Evolutionary conservation across 169 alveolate species (phyloP).

Genomic region (Cyclospora cayetanensis): DNA sequence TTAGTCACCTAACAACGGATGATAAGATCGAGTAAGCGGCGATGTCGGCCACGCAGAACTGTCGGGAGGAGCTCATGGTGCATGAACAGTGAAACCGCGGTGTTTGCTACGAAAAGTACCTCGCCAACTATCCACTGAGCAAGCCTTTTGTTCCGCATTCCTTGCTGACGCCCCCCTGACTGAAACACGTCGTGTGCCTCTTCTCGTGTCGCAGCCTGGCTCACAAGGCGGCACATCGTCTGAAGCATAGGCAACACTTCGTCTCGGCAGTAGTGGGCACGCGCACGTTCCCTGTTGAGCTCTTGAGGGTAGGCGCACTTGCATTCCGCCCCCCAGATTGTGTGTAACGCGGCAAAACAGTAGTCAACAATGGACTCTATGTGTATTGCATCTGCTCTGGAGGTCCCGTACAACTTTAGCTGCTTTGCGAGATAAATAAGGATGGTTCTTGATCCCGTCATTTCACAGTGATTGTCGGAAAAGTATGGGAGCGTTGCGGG

Average conservation of each 20-base stretch:
- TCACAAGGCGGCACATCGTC: not conserved
- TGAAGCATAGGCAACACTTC: not conserved
- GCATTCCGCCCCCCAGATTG: not conserved
- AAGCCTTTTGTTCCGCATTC: too few species aligned
- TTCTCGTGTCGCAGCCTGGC: not conserved
- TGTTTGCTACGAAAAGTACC: not conserved
- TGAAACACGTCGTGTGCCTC: too few species aligned
- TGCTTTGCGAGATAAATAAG: not conserved
- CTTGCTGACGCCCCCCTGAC: too few species aligned
- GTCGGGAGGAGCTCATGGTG: not conserved
- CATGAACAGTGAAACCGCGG: not conserved
- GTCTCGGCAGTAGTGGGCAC: not conserved
- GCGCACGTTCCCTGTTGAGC: not conserved
- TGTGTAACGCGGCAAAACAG: not conserved
- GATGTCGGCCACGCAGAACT: not conserved
- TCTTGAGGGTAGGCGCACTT: not conserved
- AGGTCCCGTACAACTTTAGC: not conserved
- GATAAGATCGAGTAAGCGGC: not conserved
- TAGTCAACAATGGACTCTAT: not conserved
- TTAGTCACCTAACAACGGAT: not conserved
- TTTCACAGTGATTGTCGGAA: not conserved
- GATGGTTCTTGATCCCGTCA: not conserved
- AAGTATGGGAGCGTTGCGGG: not conserved
- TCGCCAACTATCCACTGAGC: not conserved
- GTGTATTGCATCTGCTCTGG: not conserved